Conservation (phyloP, 148 eudicot species). For the Camellia sinensis region DNA sequence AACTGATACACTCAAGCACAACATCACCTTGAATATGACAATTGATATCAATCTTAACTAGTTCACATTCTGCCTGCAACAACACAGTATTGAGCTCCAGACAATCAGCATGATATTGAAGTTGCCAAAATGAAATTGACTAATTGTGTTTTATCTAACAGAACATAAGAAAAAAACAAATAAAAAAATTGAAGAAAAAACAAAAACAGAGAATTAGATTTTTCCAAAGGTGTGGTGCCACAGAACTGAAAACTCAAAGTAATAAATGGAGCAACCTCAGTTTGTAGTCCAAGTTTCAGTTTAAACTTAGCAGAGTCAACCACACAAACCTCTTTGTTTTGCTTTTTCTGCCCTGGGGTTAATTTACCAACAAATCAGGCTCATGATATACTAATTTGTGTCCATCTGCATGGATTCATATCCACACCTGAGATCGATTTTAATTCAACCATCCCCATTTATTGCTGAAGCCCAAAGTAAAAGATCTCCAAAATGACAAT, state of each 20-base stretch:
- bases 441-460: slow-evolving; percentile 1
- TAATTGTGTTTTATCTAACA: background rate
- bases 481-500: background rate
- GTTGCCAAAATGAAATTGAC: background rate
- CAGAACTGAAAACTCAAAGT: background rate
- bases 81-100: slow-evolving; percentile 7
- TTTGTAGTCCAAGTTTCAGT: background rate
- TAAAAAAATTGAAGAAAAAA: background rate
- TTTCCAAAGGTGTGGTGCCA: background rate
- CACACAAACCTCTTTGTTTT: background rate
- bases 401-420: background rate
- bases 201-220: background rate
- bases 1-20: slow-evolving; percentile 77
- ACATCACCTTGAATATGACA: slow-evolving; percentile 93
- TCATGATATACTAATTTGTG: background rate
- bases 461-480: background rate
- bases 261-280: background rate
- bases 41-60: slow-evolving; percentile 80
- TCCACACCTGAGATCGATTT: background rate
- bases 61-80: slow-evolving; percentile 78
- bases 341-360: background rate
- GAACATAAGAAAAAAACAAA: background rate
- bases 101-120: background rate
- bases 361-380: background rate
- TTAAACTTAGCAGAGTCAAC: background rate